Conservation (phyloP, 371 early-diverging fungal species). For the Blakeslea trispora region DNA sequence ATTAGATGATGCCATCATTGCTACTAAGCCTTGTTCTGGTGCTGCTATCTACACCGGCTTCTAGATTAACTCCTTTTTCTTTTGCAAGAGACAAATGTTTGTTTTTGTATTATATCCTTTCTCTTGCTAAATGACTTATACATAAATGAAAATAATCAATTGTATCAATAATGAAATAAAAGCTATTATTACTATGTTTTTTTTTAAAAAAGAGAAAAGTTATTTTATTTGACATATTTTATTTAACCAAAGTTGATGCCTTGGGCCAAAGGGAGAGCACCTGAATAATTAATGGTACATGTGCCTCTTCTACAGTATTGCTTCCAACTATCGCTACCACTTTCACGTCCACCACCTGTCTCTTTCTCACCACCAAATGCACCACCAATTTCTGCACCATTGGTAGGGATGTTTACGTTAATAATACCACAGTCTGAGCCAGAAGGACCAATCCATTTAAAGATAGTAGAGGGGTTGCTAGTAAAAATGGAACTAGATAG, state of each 20-base stretch:
- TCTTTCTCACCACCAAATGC: conserved; percentile 98
- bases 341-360: conserved; percentile 96
- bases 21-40: conserved; percentile 66
- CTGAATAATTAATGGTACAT: conserved; percentile 90
- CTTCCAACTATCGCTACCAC: conserved; percentile 95
- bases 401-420: conserved; percentile 97
- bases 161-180: too few relatives aligned
- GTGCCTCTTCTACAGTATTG: conserved; percentile 82
- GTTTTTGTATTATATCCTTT: not conserved
- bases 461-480: conserved; percentile 75
- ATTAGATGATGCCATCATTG: conserved; percentile 58
- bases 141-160: not conserved
- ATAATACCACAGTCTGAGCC: conserved; percentile 98
- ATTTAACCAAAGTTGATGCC: conserved; percentile 93
- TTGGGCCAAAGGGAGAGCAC: conserved; percentile 93
- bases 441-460: conserved; percentile 92
- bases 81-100: too few relatives aligned
- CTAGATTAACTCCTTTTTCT: conserved; percentile 1
- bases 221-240: not conserved
- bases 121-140: conserved; percentile 5
- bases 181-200: too few relatives aligned
- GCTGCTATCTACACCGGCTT: conserved; percentile 53
- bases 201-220: not conserved
- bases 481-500: conserved; percentile 92
- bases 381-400: conserved; percentile 98